A percentile compares a stretch with the other conserved stretches of the same genome.
phyloP scores from a whole-genome alignment of 1,139 yeast species.

The Suhomyces bokatorum region DNA sequence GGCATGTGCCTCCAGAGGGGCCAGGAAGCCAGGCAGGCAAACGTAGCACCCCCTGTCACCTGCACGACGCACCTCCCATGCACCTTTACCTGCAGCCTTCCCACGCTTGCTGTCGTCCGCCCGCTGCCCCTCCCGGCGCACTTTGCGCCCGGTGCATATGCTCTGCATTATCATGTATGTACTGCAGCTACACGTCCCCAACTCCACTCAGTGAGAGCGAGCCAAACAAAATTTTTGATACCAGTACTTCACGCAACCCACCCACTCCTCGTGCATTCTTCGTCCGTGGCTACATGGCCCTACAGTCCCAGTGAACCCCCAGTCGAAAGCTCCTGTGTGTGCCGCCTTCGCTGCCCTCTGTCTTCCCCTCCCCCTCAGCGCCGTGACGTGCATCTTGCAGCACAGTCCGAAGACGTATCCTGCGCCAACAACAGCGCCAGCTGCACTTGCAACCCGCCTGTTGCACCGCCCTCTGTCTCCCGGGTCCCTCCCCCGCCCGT shows the following conservation, averaged over 20 bases:
- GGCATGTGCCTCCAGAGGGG: background rate
- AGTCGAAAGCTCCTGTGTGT: too few relatives aligned
- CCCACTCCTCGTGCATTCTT: too few relatives aligned
- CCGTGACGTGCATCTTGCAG: background rate
- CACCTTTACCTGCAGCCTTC: background rate
- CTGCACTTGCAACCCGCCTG: background rate
- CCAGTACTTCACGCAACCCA: background rate
- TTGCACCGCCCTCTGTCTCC: background rate
- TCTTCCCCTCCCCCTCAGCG: background rate
- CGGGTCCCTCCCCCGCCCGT: too few relatives aligned
- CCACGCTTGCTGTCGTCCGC: background rate
- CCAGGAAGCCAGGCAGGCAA: too few relatives aligned
- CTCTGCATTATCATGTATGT: background rate
- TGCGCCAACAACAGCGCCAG: background rate
- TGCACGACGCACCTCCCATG: background rate
- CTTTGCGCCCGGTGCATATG: background rate
- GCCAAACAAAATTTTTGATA: constrained; percentile 1
- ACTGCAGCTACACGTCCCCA: background rate
- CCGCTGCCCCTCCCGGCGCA: background rate
- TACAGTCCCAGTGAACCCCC: too few relatives aligned
- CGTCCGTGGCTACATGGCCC: too few relatives aligned
- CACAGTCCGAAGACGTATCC: background rate
- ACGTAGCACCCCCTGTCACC: background rate
- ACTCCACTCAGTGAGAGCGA: background rate
- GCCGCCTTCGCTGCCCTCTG: background rate